phyloP scores from a whole-genome alignment of 2,329 filamentous ascomycete genomes.

The Grosmannia penicillata region DNA sequence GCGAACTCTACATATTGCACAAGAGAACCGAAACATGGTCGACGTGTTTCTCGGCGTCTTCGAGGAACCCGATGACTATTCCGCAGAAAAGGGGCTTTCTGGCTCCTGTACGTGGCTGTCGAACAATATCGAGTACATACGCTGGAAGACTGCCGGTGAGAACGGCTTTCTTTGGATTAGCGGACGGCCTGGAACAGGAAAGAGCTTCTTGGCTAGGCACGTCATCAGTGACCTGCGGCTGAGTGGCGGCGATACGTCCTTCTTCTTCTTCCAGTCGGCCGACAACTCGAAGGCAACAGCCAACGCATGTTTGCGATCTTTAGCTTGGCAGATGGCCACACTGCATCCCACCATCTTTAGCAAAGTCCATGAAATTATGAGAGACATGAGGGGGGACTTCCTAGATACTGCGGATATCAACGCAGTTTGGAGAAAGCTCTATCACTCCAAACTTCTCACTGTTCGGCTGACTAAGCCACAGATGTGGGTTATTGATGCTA shows the following conservation, averaged over 20 bases:
- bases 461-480: conserved; percentile 11
- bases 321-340: conserved; percentile 18
- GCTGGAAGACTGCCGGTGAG: conserved; percentile 4
- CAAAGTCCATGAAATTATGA: conserved; percentile 3
- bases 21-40: conserved; percentile 1
- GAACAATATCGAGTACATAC: conserved; percentile 1
- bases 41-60: conserved; percentile 4
- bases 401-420: conserved; percentile 13
- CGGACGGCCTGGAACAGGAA: conserved; percentile 11
- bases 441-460: conserved; percentile 12
- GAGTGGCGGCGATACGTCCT: conserved; percentile 6
- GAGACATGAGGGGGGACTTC: conserved; percentile 5
- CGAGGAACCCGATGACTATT: conserved; percentile 8
- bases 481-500: conserved; percentile 18
- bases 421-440: conserved; percentile 15
- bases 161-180: conserved; percentile 8
- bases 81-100: conserved; percentile 1
- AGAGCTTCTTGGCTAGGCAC: conserved; percentile 10
- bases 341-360: conserved; percentile 11
- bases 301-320: conserved; percentile 13
- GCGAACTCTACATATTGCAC: background rate
- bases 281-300: conserved; percentile 24
- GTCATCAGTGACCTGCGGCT: conserved; percentile 8
- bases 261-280: conserved; percentile 10
- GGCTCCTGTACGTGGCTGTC: conserved; percentile 7